A percentile compares a stretch with the other conserved stretches of the same genome.
Evolutionary conservation across 108 stramenopile species (phyloP).

Genomic region (Fragilariopsis cylindrus): DNA sequence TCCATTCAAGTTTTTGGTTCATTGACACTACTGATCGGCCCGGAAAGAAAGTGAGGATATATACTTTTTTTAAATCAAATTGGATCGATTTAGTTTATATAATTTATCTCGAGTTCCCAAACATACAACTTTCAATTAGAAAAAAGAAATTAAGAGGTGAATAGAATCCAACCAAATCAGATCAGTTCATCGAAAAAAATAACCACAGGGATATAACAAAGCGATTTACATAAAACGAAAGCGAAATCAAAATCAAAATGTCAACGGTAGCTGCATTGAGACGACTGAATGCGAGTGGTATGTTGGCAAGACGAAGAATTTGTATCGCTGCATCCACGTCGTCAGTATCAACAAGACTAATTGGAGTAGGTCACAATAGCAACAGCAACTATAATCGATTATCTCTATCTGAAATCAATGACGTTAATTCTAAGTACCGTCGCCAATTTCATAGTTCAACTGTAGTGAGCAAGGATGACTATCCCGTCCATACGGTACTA

Average conservation of each 20-base stretch:
- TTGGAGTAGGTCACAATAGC: background rate
- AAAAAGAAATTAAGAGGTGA: too few species aligned
- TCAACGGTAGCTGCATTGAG: background rate
- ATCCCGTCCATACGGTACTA: constrained; percentile 52
- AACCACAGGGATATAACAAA: too few species aligned
- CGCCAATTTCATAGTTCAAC: constrained; percentile 8
- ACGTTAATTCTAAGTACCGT: background rate
- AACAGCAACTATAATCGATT: background rate
- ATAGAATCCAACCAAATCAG: too few species aligned
- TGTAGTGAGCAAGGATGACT: constrained; percentile 28
- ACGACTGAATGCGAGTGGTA: background rate
- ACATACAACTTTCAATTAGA: too few species aligned
- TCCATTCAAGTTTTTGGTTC: too few species aligned
- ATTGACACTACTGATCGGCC: too few species aligned
- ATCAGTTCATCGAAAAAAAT: too few species aligned
- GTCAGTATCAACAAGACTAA: background rate
- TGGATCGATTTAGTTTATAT: too few species aligned
- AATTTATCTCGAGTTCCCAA: too few species aligned
- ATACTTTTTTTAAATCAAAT: too few species aligned
- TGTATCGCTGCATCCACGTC: constrained; percentile 6
- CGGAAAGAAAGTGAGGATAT: too few species aligned
- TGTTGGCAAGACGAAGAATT: background rate
- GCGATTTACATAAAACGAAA: too few species aligned
- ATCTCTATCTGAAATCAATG: background rate
- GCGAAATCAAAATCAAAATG: background rate